Conservation (phyloP, 1,139 yeast genomes). For the Dujonia santamariae region DNA sequence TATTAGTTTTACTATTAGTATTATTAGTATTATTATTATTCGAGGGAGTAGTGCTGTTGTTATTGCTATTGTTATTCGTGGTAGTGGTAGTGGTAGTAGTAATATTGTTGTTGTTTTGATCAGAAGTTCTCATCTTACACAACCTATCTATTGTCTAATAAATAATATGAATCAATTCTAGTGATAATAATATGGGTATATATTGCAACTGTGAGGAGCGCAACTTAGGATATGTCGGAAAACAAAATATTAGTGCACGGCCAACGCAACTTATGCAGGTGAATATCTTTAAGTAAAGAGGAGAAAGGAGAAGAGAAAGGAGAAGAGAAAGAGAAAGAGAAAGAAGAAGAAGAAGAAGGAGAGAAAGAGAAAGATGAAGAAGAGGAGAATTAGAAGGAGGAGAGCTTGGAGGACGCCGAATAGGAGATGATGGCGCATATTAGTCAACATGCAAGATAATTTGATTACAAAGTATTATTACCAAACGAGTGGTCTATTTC, state of each 20-base stretch:
- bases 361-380: neutral
- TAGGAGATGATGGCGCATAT: neutral
- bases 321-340: constrained; percentile 2
- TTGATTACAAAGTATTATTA: neutral
- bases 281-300: neutral
- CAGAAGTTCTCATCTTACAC: no score
- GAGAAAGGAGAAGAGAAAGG: neutral
- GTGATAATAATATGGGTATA: no score
- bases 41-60: no score
- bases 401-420: no score
- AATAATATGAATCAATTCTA: no score
- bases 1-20: no score
- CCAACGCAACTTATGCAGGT: constrained; percentile 1
- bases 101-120: no score
- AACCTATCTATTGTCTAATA: no score
- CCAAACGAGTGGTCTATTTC: no score
- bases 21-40: no score
- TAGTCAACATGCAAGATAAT: neutral
- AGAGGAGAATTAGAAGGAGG: neutral
- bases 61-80: no score
- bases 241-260: neutral
- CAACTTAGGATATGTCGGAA: constrained; percentile 3
- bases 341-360: constrained; percentile 1
- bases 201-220: neutral
- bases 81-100: no score